Base-by-base conservation (phyloP, 1,284 basidiomycete genomes). In the Cystobasidiaceae sp. region DNA sequence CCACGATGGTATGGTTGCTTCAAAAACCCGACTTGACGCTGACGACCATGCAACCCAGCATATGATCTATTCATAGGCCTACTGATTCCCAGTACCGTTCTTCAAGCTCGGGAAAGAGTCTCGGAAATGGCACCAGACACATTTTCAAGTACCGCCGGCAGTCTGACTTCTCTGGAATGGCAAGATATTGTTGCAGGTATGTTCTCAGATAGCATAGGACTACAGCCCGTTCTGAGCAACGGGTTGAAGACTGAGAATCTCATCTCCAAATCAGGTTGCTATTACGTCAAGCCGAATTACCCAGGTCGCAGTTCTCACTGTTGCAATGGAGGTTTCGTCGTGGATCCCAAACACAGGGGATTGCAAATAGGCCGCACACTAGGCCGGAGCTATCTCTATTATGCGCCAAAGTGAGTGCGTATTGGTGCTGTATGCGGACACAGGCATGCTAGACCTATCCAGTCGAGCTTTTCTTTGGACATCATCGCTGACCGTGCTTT, bases 321-420 rank as follows among this genome's bases (percentile, higher is more conserved):
- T 60, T 92, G 89, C 78, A 93, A 92, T 73, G 91, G 83, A 2
- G 93, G 93, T 1, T 97, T 97, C 77, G 80, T 97, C 41, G 88
- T 96, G 83, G 2, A 69, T 74, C 0, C 84, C 13, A 52, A 51
- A 37, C 33, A 86, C 56, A 82, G 91, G 28, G 85, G 85, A 4
- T 78, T 81, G 41, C 86, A 88, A 41, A 82, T 90, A 69, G 92
- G 91, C 11, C 78, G 79, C 33, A 80, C 85, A 1, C 83, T 97
- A 30, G 92, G 88, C 0, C 83, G 82, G 68, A 89, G 88, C 3
- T 97, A 85, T 78, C 79, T 94, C 11, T 79, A 89, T 74, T 92
- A 90, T 72, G 93, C 84, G 0, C 92, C 90, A 0, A 27, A 87
- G 73, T 71, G 33, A 45, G 69, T 68, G 41, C 23, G 34, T 5